phyloP scores from a whole-genome alignment of 2,329 filamentous ascomycete genomes.

The Xylaria sp. region DNA sequence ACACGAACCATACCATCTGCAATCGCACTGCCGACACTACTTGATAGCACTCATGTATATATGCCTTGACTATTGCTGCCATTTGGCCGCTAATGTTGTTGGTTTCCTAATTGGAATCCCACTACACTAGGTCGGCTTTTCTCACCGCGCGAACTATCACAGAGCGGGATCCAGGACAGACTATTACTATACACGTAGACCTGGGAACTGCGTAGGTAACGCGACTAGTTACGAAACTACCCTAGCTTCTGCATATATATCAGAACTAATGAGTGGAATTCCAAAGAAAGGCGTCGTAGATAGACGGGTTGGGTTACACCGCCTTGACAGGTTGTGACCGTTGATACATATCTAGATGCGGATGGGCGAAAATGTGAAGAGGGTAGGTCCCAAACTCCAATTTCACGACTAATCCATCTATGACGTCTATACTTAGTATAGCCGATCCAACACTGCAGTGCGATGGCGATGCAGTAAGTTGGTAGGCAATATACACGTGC shows the following conservation, averaged over 20 bases:
- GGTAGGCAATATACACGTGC: slow-evolving; percentile 12
- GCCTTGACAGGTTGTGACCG: slow-evolving; percentile 1
- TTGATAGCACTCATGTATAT: not conserved
- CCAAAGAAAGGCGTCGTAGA: not conserved
- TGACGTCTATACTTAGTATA: slow-evolving; percentile 24
- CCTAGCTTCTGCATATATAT: slow-evolving; percentile 9
- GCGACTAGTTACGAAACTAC: slow-evolving; percentile 17
- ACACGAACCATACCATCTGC: not conserved
- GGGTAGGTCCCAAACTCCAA: slow-evolving; percentile 20
- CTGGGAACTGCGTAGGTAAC: not conserved
- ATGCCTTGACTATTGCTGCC: slow-evolving; percentile 1
- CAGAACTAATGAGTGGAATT: not conserved
- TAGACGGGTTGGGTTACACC: slow-evolving; percentile 16
- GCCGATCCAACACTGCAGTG: slow-evolving; percentile 21
- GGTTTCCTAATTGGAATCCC: slow-evolving; percentile 12
- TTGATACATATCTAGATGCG: slow-evolving; percentile 1
- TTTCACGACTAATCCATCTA: not conserved
- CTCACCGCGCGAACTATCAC: slow-evolving; percentile 13
- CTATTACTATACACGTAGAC: slow-evolving; percentile 2
- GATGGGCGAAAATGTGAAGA: slow-evolving; percentile 17
- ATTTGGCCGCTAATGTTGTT: slow-evolving; percentile 15
- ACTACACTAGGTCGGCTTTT: slow-evolving; percentile 23
- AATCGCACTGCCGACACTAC: not conserved
- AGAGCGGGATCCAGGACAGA: slow-evolving; percentile 14
- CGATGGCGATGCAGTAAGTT: slow-evolving; percentile 18